Evolutionary conservation across 768 basidiomycete species (phyloP), one percentile per base, ranked within the genome.

Genomic region (Psilocybe sp.): DNA sequence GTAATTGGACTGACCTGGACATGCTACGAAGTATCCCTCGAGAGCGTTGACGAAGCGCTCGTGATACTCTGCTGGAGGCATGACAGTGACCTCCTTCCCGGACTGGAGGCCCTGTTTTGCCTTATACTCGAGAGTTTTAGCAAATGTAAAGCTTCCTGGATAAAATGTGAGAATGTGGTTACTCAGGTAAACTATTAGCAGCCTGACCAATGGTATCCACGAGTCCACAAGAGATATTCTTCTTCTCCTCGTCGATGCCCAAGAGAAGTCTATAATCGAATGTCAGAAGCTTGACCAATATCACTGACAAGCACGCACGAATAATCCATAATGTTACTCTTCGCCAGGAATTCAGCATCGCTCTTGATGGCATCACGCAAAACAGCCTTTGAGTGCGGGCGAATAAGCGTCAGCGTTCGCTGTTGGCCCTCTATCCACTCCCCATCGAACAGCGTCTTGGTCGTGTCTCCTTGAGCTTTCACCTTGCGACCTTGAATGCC

Each of bases 341-440:
- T 77, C 0, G 85, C 74, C 28, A 93, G 69, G 60, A 87, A 93
- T 1, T 86, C 87, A 4, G 85, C 82, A 59, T 92, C 90, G 39
- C 70, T 76, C 55, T 68, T 76, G 54, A 92, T 72, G 2, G 87
- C 88, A 53, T 88, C 84, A 23, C 73, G 74, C 0, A 93, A 70
- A 18, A 89, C 75, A n/a, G 76, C 67, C 59, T 88, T 89, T 5
- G 87, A 88, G 60, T 90, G 78, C 0, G 88, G 86, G 31, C 78
- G 79, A 20, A 92, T 75, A 5, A 91, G 66, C 41, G 83, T 81
- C 52, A 85, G 66, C 0, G 80, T 75, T 46, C 76, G 76, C 57
- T 85, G 82, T 65, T 89, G 88, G 4, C 78, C 83, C 69, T 93
- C 88, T 32, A 91, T 82, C 89, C 89, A 93, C 63, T 93, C 90